A percentile compares a stretch with the other conserved stretches of the same genome.
Evolutionary conservation across 371 early-diverging fungal genomes (phyloP).

Genomic region (Apophysomyces variabilis): DNA sequence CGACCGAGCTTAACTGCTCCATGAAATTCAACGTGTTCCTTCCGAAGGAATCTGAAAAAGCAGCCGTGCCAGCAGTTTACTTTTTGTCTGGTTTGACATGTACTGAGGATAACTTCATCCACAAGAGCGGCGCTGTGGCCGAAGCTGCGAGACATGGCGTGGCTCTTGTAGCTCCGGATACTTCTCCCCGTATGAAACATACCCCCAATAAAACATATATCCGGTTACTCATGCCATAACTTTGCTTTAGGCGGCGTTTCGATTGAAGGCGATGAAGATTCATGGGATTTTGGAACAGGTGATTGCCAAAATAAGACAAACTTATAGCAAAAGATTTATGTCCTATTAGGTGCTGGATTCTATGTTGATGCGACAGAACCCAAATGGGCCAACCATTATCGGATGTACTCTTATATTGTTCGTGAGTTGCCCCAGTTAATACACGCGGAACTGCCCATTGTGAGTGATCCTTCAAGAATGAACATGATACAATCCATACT

Average conservation of each 20-base stretch:
- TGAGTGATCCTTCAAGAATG: slow-evolving; percentile 31
- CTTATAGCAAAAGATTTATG: neutral
- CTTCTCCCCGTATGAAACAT: slow-evolving; percentile 70
- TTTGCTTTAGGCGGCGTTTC: slow-evolving; percentile 40
- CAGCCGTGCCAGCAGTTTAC: slow-evolving; percentile 69
- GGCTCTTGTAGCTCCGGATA: slow-evolving; percentile 84
- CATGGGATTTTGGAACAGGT: slow-evolving; percentile 60
- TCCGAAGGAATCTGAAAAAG: slow-evolving; percentile 57
- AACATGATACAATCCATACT: neutral
- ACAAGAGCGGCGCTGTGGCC: slow-evolving; percentile 80
- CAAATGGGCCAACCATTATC: slow-evolving; percentile 76
- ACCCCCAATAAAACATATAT: too few species aligned
- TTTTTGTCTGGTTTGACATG: slow-evolving; percentile 79
- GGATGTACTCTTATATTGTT: slow-evolving; percentile 86
- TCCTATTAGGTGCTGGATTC: slow-evolving; percentile 69
- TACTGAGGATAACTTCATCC: slow-evolving; percentile 86
- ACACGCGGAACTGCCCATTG: slow-evolving; percentile 60
- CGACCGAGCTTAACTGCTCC: slow-evolving; percentile 62
- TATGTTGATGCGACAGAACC: slow-evolving; percentile 80
- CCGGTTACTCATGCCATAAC: neutral
- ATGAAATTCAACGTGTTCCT: slow-evolving; percentile 84
- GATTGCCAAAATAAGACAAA: neutral
- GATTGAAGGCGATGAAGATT: slow-evolving; percentile 55
- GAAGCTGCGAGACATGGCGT: slow-evolving; percentile 71
- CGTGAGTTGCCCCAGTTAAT: slow-evolving; percentile 73